phyloP scores from a whole-genome alignment of 495 filamentous ascomycete genomes.

The Filosporella fistucella region DNA sequence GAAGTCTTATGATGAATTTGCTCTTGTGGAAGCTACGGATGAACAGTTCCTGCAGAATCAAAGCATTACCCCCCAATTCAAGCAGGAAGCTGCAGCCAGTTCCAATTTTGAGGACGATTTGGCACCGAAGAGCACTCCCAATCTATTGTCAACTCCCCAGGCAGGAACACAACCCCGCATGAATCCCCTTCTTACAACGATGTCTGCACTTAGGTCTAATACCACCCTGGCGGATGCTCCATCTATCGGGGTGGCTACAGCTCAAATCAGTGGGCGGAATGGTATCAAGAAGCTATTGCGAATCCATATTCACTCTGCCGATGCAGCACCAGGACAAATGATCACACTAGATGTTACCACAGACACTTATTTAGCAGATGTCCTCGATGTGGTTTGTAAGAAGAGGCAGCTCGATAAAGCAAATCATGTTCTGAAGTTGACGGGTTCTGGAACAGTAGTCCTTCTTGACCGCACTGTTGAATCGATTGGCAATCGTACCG shows the following conservation, averaged over 20 bases:
- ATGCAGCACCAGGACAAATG: slow-evolving; percentile 54
- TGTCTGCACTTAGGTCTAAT: slow-evolving; percentile 46
- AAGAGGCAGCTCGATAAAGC: slow-evolving; percentile 87
- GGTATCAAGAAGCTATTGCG: slow-evolving; percentile 83
- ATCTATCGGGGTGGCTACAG: slow-evolving; percentile 34
- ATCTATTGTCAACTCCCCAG: slow-evolving; percentile 32
- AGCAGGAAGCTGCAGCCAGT: slow-evolving; percentile 47
- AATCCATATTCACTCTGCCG: slow-evolving; percentile 71
- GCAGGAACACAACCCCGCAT: slow-evolving; percentile 9
- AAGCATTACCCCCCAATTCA: slow-evolving; percentile 65
- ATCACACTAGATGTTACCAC: slow-evolving; percentile 81
- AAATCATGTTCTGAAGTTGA: slow-evolving; percentile 83
- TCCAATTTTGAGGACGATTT: slow-evolving; percentile 31
- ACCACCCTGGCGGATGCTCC: slow-evolving; percentile 61
- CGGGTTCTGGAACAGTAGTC: slow-evolving; percentile 77
- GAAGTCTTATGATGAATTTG: slow-evolving; percentile 91
- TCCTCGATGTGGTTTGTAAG: slow-evolving; percentile 85
- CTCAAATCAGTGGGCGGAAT: slow-evolving; percentile 59
- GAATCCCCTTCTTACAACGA: slow-evolving; percentile 56
- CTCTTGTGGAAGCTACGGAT: slow-evolving; percentile 75
- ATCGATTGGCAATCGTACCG: slow-evolving; percentile 75
- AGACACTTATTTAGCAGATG: slow-evolving; percentile 91
- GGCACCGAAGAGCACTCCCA: slow-evolving; percentile 38
- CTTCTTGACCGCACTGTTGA: slow-evolving; percentile 81
- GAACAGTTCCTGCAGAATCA: slow-evolving; percentile 76